These are phyloP conservation scores for Rutidosis leptorrhynchoides DNA, from an alignment of 129 eudicot species.

Conservation along the genomic window DNA sequence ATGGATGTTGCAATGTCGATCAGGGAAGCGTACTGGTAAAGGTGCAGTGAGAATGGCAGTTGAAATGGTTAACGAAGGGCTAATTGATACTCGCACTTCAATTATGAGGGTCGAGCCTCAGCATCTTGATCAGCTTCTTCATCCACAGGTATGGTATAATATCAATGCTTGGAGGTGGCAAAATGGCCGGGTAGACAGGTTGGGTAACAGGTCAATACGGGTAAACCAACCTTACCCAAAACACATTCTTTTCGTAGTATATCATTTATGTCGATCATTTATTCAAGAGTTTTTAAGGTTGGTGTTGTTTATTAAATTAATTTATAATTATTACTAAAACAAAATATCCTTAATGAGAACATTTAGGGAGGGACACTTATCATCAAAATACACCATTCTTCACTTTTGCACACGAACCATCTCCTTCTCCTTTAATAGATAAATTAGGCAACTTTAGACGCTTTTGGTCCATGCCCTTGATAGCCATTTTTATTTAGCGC, in stretches of 20 bases:
- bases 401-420: too few species aligned
- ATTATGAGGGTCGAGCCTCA: slow-evolving; percentile 96
- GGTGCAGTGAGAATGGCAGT: slow-evolving; percentile 93
- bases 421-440: neutral
- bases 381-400: too few species aligned
- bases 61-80: slow-evolving; percentile 89
- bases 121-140: slow-evolving; percentile 99
- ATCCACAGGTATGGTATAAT: slow-evolving; percentile 76
- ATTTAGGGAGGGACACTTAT: too few species aligned
- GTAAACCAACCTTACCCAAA: too few species aligned
- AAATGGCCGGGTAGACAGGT: neutral
- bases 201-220: neutral
- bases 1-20: slow-evolving; percentile 97
- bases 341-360: too few species aligned
- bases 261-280: too few species aligned
- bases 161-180: neutral
- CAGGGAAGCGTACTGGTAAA: slow-evolving; percentile 94
- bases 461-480: neutral
- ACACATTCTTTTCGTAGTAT: too few species aligned
- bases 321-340: too few species aligned
- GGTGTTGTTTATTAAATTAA: too few species aligned
- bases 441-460: slow-evolving; percentile 3
- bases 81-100: slow-evolving; percentile 60
- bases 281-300: too few species aligned
- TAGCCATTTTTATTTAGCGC: neutral